Conservation (phyloP, 768 basidiomycete genomes). For the Xerocomellus chrysenteron region DNA sequence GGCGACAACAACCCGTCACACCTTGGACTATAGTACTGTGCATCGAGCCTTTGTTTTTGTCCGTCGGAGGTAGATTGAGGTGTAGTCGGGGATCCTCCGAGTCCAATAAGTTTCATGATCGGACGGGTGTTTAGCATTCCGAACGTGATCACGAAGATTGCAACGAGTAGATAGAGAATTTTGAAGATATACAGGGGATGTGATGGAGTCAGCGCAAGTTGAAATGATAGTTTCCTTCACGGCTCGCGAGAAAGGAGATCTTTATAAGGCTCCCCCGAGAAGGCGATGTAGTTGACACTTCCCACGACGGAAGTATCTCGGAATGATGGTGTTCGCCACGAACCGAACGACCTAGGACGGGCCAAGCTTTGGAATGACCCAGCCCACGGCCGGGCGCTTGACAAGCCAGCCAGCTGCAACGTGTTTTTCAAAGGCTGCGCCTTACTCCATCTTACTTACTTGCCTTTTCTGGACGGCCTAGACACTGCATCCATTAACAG, state of each 20-base stretch:
- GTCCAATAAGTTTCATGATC: conserved; percentile 33
- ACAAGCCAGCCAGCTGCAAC: conserved; percentile 7
- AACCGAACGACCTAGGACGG: background rate
- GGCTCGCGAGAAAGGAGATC: conserved; percentile 13
- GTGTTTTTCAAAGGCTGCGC: conserved; percentile 24
- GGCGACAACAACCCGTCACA: background rate
- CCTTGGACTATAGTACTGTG: conserved; percentile 28
- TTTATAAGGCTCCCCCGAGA: conserved; percentile 26
- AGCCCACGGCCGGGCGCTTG: no score
- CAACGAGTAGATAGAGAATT: conserved; percentile 28
- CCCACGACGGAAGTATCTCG: background rate
- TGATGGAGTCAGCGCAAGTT: conserved; percentile 14
- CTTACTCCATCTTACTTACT: conserved; percentile 21
- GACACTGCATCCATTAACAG: background rate
- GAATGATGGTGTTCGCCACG: conserved; percentile 19
- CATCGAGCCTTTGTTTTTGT: conserved; percentile 23
- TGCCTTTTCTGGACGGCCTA: conserved; percentile 26
- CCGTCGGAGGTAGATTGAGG: conserved; percentile 21
- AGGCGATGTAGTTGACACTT: conserved; percentile 28
- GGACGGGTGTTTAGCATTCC: conserved; percentile 34
- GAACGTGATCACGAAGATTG: conserved; percentile 20
- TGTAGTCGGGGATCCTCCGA: conserved; percentile 28
- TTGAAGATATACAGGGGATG: conserved; percentile 14
- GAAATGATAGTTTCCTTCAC: conserved; percentile 13
- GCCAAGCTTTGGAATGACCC: conserved; percentile 3